phyloP scores from a whole-genome alignment of 805 yeast species.

The Ogataea nitratoaversa region DNA sequence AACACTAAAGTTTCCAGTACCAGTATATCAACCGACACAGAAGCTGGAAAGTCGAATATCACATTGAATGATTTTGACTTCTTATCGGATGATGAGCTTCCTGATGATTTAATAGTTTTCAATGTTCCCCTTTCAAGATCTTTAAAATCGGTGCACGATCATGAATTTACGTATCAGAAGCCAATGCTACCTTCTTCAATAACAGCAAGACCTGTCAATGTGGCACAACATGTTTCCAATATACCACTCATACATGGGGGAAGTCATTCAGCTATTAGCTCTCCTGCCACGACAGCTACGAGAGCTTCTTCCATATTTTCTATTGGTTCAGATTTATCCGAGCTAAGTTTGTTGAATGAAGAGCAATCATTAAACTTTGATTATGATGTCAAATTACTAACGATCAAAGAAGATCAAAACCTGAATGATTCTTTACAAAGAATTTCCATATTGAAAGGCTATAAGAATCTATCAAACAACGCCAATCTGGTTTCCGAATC shows the following conservation, averaged over 20 bases:
- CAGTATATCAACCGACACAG: constrained; percentile 1
- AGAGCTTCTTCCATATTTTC: constrained; percentile 46
- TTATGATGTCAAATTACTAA: constrained; percentile 33
- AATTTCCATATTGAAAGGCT: constrained; percentile 27
- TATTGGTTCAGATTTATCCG: constrained; percentile 28
- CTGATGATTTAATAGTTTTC: constrained; percentile 49
- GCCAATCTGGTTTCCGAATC: too few relatives aligned
- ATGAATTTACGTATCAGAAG: constrained; percentile 30
- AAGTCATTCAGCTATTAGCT: constrained; percentile 22
- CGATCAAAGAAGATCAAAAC: constrained; percentile 29
- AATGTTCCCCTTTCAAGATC: constrained; percentile 66
- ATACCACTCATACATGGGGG: background rate
- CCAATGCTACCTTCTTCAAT: constrained; percentile 5
- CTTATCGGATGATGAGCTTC: constrained; percentile 50
- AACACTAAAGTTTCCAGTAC: background rate
- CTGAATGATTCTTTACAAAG: constrained; percentile 36
- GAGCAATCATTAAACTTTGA: background rate
- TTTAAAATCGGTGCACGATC: constrained; percentile 35
- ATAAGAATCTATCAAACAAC: constrained; percentile 7
- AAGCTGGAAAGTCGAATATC: constrained; percentile 1
- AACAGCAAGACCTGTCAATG: background rate
- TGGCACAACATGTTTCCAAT: background rate
- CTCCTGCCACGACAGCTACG: constrained; percentile 36
- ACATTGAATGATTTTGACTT: constrained; percentile 21
- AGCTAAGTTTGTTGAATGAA: constrained; percentile 9